Base-by-base conservation (phyloP, 2,329 filamentous ascomycete species). In the Aspergillus clavatus region DNA sequence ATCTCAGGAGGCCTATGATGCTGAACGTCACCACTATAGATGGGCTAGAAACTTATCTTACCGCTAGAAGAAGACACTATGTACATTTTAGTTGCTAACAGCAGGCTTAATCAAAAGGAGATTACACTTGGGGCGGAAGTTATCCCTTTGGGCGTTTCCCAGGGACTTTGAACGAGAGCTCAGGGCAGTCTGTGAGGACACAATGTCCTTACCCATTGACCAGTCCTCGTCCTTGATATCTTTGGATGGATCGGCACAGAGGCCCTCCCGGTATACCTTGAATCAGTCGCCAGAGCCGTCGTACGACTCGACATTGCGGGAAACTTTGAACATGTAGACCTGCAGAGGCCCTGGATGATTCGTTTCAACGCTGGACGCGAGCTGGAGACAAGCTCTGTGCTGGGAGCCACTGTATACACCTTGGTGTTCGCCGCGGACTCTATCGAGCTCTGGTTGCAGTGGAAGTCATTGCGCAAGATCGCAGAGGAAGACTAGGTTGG, bases 131-230 rank as follows among this genome's bases (percentile, higher is more conserved):
- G n/a, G n/a, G n/a, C n/a, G n/a, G n/a, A n/a, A n/a, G n/a, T n/a
- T n/a, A n/a, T n/a, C n/a, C n/a, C n/a, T n/a, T n/a, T n/a, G n/a
- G 67, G 62, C 11, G 74, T 67, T 45, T 70, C 73, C 26, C 50
- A 7, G 73, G 73, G 36, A 77, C 66, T 24, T 57, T 66, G 22
- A 74, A 68, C n/a, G n/a, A n/a, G n/a, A n/a, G n/a, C n/a, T n/a
- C n/a, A n/a, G n/a, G n/a, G n/a, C n/a, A n/a, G n/a, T n/a, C n/a
- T n/a, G n/a, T n/a, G n/a, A n/a, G 3, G 51, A 50, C 1, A 42
- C 46, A 5, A 37, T 41, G 19, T 47, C 45, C 21, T 41, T 50
- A 22, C 42, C 51, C 44, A 46, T 47, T 11, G 42, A 48, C 29
- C 53, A 51, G 27, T 51, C 43, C 23, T 28, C 24, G 36, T 46